Evolutionary conservation across 148 eudicot genomes (phyloP), one percentile per base, ranked within the genome.

Genomic region (Rhododendron vialii): DNA sequence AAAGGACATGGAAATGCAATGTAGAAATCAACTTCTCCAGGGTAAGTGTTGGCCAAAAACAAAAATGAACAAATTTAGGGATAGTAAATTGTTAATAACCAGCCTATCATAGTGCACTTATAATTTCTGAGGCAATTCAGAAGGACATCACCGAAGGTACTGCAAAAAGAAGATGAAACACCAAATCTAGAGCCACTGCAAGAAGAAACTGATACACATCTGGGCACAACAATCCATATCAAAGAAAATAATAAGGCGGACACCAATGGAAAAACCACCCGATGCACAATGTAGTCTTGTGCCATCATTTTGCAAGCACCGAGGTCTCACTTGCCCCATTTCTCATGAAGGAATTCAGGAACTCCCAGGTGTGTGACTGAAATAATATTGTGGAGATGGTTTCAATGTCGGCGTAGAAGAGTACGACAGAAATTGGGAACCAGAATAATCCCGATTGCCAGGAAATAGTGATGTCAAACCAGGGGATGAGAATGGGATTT

Each of bases 381-480:
- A 38, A 82, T 63, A 71, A 48, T 14, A 82, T 63, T 35, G 47
- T 22, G 43, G 83, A 59, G 83, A 65, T 47, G 59, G 83, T 28
- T 30, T 61, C 36, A 1, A 13, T 1, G 33, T 15, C 22, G 55
- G 30, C 0, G 50, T 6, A 41, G 80, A 47, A 76, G 59, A 57
- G 77, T 35, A 86, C 3, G 33, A 59, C 24, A 53, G 78, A 6
- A 67, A 71, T 33, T 55, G 67, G 11, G 82, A 85, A 14, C 87
- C 47, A 57, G 50, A 65, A 59, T 73, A 84, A 36, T 81, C 77
- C 9, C 59, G 85, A 85, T 81, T 82, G 35, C 82, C 82, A 13
- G 85, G 84, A 55, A 85, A 88, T 15, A 43, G 35, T 55, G 82
- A 69, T 12, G 48, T 41, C 51, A 77, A 84, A 35, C 84, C 81